Conservation (phyloP, 495 filamentous ascomycete genomes). For the Bombardia bombarda region DNA sequence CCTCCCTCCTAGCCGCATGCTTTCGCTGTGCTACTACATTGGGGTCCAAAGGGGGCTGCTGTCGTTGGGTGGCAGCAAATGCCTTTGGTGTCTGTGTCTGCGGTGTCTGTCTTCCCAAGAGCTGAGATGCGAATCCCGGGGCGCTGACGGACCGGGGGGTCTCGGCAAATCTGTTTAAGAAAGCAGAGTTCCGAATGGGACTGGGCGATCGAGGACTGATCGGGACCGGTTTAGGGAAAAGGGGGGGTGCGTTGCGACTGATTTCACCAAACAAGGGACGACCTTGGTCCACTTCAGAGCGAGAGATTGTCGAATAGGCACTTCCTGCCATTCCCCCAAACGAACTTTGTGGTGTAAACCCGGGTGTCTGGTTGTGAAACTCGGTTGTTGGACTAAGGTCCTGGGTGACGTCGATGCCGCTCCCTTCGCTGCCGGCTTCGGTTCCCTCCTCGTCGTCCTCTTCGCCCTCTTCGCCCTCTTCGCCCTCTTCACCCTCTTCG, state of each 20-base stretch:
- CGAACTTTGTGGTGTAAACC: slow-evolving; percentile 57
- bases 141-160: slow-evolving; percentile 49
- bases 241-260: slow-evolving; percentile 37
- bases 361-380: slow-evolving; percentile 40
- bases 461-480: slow-evolving; percentile 21
- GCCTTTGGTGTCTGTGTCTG: slow-evolving; percentile 11
- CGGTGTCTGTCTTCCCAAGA: slow-evolving; percentile 27
- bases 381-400: slow-evolving; percentile 53
- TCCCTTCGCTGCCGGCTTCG: slow-evolving; percentile 47
- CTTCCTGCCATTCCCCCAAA: slow-evolving; percentile 46
- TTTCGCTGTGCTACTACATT: slow-evolving; percentile 33
- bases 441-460: slow-evolving; percentile 36
- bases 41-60: slow-evolving; percentile 20
- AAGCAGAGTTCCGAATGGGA: slow-evolving; percentile 52
- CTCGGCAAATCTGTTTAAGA: slow-evolving; percentile 39
- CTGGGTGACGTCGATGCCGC: slow-evolving; percentile 57
- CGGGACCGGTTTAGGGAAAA: slow-evolving; percentile 51
- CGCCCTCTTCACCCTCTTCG: slow-evolving; percentile 22
- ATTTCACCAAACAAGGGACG: slow-evolving; percentile 62
- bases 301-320: slow-evolving; percentile 37
- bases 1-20: slow-evolving; percentile 36
- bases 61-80: slow-evolving; percentile 10
- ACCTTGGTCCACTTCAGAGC: slow-evolving; percentile 33
- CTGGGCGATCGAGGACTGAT: slow-evolving; percentile 71
- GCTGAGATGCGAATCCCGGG: slow-evolving; percentile 41